Percentiles rank a stretch among this genome's conserved stretches.
Conservation (phyloP, 306 rosid species). For the Fragaria iinumae region DNA sequence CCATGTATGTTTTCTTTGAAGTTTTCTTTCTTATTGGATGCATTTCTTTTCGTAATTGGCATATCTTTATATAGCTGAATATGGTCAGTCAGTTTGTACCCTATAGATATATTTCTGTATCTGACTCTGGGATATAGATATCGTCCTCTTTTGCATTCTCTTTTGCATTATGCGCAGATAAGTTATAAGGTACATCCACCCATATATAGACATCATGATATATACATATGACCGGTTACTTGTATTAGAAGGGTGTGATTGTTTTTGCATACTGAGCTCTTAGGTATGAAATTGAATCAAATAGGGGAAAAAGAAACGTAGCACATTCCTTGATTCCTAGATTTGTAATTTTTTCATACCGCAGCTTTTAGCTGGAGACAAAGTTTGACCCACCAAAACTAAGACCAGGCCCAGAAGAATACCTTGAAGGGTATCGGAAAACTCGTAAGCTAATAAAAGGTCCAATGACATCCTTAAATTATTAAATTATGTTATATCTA, state of each 20-base stretch:
- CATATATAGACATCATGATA: too few relatives aligned
- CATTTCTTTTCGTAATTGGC: background rate
- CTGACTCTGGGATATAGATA: too few relatives aligned
- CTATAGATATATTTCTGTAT: too few relatives aligned
- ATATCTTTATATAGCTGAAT: too few relatives aligned
- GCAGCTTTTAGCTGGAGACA: too few relatives aligned
- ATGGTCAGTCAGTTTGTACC: too few relatives aligned
- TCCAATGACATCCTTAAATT: background rate
- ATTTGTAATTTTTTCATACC: too few relatives aligned
- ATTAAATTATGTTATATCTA: too few relatives aligned
- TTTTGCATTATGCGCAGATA: too few relatives aligned
- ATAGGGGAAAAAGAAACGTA: background rate
- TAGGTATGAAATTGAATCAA: background rate
- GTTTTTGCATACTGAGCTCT: background rate
- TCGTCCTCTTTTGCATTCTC: too few relatives aligned
- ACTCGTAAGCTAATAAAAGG: background rate
- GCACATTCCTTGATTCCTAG: background rate
- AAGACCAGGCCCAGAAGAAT: background rate
- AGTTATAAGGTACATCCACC: too few relatives aligned
- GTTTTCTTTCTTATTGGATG: background rate
- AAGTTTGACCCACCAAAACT: background rate
- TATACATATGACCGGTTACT: too few relatives aligned
- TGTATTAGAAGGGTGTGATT: background rate
- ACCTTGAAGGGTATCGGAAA: background rate
- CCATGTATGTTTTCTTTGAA: background rate